Conservation (phyloP, 2,329 filamentous ascomycete genomes). For the Colletotrichum cereale region DNA sequence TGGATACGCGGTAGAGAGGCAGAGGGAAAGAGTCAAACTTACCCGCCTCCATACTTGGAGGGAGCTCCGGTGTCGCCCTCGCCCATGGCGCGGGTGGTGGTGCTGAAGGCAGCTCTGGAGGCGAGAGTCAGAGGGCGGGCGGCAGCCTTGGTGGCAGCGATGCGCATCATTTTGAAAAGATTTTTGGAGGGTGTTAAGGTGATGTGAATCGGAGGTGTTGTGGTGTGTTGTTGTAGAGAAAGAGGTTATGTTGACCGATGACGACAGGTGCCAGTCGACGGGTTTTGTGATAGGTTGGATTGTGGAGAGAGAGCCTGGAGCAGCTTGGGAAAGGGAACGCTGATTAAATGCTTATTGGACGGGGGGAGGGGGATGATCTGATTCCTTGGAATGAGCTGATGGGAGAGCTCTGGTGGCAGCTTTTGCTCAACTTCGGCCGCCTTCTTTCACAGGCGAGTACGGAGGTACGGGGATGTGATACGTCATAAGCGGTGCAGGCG, state of each 20-base stretch:
- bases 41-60: constrained; percentile 68
- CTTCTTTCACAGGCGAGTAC: constrained; percentile 26
- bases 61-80: constrained; percentile 78
- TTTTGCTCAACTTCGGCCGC: constrained; percentile 17
- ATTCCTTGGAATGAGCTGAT: constrained; percentile 22
- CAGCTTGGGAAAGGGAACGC: constrained; percentile 16
- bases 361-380: constrained; percentile 28
- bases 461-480: constrained; percentile 28
- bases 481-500: constrained; percentile 21
- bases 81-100: constrained; percentile 72
- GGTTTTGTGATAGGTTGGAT: constrained; percentile 40
- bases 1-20: not conserved
- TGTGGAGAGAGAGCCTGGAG: constrained; percentile 25
- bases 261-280: constrained; percentile 27
- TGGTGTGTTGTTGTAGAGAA: constrained; percentile 13
- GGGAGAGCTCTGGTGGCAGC: constrained; percentile 4
- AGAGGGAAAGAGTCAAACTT: constrained; percentile 48
- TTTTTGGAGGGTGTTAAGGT: constrained; percentile 32
- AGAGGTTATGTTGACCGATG: constrained; percentile 29
- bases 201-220: constrained; percentile 29
- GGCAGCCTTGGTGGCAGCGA: constrained; percentile 68
- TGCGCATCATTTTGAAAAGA: constrained; percentile 72
- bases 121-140: constrained; percentile 64
- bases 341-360: constrained; percentile 22
- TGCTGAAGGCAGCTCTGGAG: constrained; percentile 71